Evolutionary conservation across 495 filamentous ascomycete genomes (phyloP).

Genomic region (Copromyces sp.): DNA sequence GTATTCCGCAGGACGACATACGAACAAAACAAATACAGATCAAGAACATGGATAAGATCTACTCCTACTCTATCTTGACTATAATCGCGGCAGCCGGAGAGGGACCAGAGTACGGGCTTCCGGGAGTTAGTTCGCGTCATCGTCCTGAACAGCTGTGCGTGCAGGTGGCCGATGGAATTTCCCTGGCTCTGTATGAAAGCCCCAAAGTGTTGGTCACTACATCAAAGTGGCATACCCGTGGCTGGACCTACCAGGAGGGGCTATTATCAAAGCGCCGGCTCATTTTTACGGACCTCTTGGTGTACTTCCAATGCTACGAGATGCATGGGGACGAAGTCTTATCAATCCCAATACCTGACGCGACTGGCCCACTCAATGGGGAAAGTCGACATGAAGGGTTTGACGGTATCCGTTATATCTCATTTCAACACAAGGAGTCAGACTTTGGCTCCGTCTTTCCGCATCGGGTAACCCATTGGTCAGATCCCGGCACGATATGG

Average conservation of each 20-base stretch:
- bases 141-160: background rate
- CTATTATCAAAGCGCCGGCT: slow-evolving; percentile 18
- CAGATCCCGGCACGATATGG: background rate
- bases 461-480: background rate
- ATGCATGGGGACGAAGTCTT: slow-evolving; percentile 13
- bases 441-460: background rate
- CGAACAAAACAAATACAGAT: slow-evolving; percentile 14
- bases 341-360: background rate
- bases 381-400: background rate
- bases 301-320: slow-evolving; percentile 28
- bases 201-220: background rate
- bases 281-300: slow-evolving; percentile 15
- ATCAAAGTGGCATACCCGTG: slow-evolving; percentile 27
- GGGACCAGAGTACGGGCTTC: slow-evolving; percentile 12
- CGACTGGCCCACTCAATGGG: background rate
- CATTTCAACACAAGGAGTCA: background rate
- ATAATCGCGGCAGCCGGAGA: slow-evolving; percentile 16
- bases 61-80: slow-evolving; percentile 9
- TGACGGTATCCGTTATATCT: background rate
- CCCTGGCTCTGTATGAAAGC: background rate
- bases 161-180: background rate
- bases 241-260: slow-evolving; percentile 36
- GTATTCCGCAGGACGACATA: slow-evolving; percentile 11
- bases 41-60: slow-evolving; percentile 15
- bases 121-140: slow-evolving; percentile 11